Base-by-base conservation (phyloP, 2,329 filamentous ascomycete species). In the Gremmenia infestans region DNA sequence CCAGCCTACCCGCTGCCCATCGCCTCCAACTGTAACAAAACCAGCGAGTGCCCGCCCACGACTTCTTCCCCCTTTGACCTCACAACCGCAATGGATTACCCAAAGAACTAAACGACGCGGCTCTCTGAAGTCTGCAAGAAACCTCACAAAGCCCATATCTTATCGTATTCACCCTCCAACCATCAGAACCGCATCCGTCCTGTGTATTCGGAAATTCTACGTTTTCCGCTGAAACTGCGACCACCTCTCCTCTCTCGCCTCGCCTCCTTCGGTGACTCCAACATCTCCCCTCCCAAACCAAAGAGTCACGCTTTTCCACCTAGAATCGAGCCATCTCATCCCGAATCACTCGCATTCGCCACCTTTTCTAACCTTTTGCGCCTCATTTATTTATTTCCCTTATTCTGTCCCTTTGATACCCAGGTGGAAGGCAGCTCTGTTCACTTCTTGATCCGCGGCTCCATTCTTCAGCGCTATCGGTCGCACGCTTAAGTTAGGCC, bases 91-190 rank as follows among this genome's bases (percentile, higher is more conserved):
- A 69, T 68, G 66, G 67, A 67, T 58, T 64, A 65, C 63, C 59
- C 59, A 54, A 58, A 60, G 51, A 51, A 57, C 55, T 67, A 67
- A 56, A 53, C 54, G 56, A 47, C 60, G 65, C 65, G 66, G 66
- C 66, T 68, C 64, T 61, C 60, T 62, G 66, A 65, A 67, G 66
- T 68, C 65, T 69, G 66, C 65, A 59, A 12, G 28, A 32, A 32
- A 12, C 9, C 9, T 32, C 9, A 12, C 28, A 11, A 32, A 32
- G 4, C 28, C 28, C 11, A 32, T 9, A 32, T 11, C 9, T 32
- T 32, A 12, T 54, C 37, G 32, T 15, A 19, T 19, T 32, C 25
- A 28, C 22, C 49, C 42, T 25, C 14, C 23, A 19, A 2, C n/a
- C 28, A 11, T 32, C 28, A 32, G 28, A 32, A 32, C 9, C 28